Evolutionary conservation across 176 grass and related monocot genomes (phyloP), one percentile per base, ranked within the genome.

Genomic region (Canna indica): DNA sequence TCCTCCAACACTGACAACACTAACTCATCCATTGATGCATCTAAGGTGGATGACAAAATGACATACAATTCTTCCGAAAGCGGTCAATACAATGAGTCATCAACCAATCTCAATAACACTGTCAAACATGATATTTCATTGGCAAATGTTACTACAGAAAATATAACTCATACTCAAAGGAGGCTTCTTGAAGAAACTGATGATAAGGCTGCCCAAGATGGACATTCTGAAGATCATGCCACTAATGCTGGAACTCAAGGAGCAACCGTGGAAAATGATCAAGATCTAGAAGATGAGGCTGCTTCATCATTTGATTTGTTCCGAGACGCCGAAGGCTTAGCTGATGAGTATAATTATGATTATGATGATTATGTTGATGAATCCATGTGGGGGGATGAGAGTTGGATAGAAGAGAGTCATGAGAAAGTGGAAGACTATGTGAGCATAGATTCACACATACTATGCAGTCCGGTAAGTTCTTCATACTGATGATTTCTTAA

Each of bases 281-380:
- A 85, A 67, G 63, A 68, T 72, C 81, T 99, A 73, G 94, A 99
- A 69, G 82, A 83, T 27, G 94, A 85, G 1, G 94, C 94, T 72
- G 82, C 90, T 83, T 48, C 74, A 70, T 97, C 94, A 75, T 97
- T 97, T 85, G 83, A 90, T 75, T 65, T 97, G 64, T 92, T 97
- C 53, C 77, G 86, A 61, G 69, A 85, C 69, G 39, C 53, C 7
- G 83, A 85, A 47, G 78, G 78, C 41, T 52, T 85, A 50, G 68
- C 63, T 39, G 83, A 85, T 64, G 83, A 85, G 25, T 85, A 85
- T 76, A 73, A 66, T 27, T 85, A 85, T 53, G 78, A 85, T 62
- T 85, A 85, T 50, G 83, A 81, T 64, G 83, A 85, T 67, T 85
- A 85, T 69, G 78, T 85, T 57, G 83, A 85, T 58, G 83, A 85